These are phyloP conservation scores for Fusarium sulawesiense DNA, from an alignment of 2,329 filamentous ascomycete species.

Conservation along the genomic window DNA sequence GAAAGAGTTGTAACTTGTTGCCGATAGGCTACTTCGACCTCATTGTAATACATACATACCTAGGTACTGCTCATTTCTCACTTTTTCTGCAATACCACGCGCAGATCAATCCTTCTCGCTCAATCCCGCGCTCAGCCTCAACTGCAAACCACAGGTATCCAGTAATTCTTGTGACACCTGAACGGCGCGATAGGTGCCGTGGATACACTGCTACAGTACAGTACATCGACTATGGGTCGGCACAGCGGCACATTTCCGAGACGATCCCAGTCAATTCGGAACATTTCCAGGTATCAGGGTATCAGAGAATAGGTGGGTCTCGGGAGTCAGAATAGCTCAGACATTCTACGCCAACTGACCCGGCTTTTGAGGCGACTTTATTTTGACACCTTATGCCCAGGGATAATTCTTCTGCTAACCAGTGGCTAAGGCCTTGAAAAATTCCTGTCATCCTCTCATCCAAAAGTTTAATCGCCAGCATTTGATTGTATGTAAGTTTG, in stretches of 20 bases:
- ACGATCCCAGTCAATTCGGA: slow-evolving; percentile 14
- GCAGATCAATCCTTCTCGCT: slow-evolving; percentile 25
- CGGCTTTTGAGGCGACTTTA: background rate
- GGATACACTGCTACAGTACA: background rate
- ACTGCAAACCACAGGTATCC: background rate
- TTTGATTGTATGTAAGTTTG: slow-evolving; percentile 16
- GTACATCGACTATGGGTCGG: background rate
- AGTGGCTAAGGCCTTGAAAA: slow-evolving; percentile 18
- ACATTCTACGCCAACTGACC: accelerated
- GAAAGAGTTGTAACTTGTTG: background rate
- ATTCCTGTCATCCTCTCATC: slow-evolving; percentile 15
- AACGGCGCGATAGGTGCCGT: background rate
- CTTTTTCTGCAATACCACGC: slow-evolving; percentile 29
- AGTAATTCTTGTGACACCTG: background rate
- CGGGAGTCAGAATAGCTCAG: background rate
- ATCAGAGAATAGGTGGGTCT: background rate
- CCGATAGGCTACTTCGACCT: background rate
- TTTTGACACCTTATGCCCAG: background rate
- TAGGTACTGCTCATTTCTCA: slow-evolving; percentile 20
- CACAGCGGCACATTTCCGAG: slow-evolving; percentile 13
- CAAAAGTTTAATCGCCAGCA: slow-evolving; percentile 1
- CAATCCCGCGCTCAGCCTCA: slow-evolving; percentile 15
- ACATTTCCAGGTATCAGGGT: slow-evolving; percentile 16
- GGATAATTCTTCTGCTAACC: background rate
- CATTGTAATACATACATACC: background rate